phyloP scores from a whole-genome alignment of 768 basidiomycete genomes.

The Termitomyces sp. region DNA sequence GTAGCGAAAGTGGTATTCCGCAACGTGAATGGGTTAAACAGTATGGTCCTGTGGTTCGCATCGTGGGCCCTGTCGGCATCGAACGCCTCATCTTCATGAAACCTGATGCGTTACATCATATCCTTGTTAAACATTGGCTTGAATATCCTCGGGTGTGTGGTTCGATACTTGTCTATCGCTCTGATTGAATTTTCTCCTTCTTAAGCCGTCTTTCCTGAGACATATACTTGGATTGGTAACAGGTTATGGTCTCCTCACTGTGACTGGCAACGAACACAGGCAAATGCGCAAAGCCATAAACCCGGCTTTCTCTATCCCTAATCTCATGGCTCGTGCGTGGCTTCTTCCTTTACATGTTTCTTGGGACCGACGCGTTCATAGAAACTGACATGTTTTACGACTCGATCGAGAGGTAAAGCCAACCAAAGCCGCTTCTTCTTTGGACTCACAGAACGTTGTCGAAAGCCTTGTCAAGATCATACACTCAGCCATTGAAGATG shows the following conservation, averaged over 20 bases:
- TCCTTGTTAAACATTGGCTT: conserved; percentile 40
- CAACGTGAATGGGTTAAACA: conserved; percentile 46
- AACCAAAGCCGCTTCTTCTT: neutral
- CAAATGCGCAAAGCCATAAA: conserved; percentile 51
- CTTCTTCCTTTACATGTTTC: neutral
- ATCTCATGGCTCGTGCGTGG: conserved; percentile 34
- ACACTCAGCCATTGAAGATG: conserved; percentile 25
- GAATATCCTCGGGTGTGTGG: conserved; percentile 39
- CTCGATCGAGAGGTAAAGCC: conserved; percentile 38
- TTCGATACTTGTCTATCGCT: neutral
- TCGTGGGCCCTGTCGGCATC: conserved; percentile 44
- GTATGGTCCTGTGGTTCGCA: conserved; percentile 40
- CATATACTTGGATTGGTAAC: conserved; percentile 39
- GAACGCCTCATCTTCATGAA: conserved; percentile 43
- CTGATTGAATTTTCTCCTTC: neutral
- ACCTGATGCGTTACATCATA: conserved; percentile 41
- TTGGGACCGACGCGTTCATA: conserved; percentile 13
- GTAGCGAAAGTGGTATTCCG: conserved; percentile 37
- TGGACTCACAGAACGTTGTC: neutral
- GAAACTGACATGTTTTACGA: conserved; percentile 47
- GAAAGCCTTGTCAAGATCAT: conserved; percentile 36
- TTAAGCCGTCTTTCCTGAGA: conserved; percentile 41
- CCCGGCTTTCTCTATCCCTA: conserved; percentile 48
- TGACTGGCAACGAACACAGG: conserved; percentile 46
- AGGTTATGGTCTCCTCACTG: conserved; percentile 45